These are phyloP conservation scores for Candida patagonica DNA, from an alignment of 805 yeast genomes.

Conservation along the genomic window DNA sequence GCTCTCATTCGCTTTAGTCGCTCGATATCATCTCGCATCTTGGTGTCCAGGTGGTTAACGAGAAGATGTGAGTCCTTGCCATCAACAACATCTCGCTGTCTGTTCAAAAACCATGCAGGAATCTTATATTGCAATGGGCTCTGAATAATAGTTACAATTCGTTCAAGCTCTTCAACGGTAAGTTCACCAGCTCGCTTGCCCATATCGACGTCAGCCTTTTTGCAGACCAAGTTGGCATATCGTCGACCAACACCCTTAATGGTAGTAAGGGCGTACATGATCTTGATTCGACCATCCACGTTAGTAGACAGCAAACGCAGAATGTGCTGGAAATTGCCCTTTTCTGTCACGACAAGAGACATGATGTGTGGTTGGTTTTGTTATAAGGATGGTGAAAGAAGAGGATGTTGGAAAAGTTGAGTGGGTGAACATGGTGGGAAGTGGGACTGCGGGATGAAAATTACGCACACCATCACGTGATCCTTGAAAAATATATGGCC, in stretches of 20 bases:
- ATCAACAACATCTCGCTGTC: conserved; percentile 97
- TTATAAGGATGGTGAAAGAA: neutral
- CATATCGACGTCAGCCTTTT: conserved; percentile 99
- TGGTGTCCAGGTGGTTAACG: conserved; percentile 98
- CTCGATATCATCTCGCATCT: conserved; percentile 99
- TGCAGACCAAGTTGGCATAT: conserved; percentile 99
- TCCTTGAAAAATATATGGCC: too few species aligned
- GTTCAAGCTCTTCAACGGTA: conserved; percentile 99
- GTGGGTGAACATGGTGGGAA: conserved; percentile 2
- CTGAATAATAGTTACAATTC: conserved; percentile 99
- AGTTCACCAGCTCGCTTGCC: conserved; percentile 99
- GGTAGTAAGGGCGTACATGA: conserved; percentile 99
- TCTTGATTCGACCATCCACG: conserved; percentile 99
- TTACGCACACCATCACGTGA: too few species aligned
- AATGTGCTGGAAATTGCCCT: conserved; percentile 99
- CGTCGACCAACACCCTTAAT: conserved; percentile 99
- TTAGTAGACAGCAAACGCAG: conserved; percentile 99
- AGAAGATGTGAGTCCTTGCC: conserved; percentile 99
- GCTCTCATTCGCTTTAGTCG: conserved; percentile 99
- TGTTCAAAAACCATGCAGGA: conserved; percentile 99
- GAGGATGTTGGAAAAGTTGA: conserved; percentile 3
- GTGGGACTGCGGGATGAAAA: neutral
- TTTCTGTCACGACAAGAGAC: conserved; percentile 98
- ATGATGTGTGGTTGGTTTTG: conserved; percentile 35
- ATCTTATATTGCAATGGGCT: conserved; percentile 99